Percentiles rank a stretch among this genome's conserved stretches.
Evolutionary conservation across 2,329 filamentous ascomycete species (phyloP).

Genomic region (Thielaviopsis punctulata): DNA sequence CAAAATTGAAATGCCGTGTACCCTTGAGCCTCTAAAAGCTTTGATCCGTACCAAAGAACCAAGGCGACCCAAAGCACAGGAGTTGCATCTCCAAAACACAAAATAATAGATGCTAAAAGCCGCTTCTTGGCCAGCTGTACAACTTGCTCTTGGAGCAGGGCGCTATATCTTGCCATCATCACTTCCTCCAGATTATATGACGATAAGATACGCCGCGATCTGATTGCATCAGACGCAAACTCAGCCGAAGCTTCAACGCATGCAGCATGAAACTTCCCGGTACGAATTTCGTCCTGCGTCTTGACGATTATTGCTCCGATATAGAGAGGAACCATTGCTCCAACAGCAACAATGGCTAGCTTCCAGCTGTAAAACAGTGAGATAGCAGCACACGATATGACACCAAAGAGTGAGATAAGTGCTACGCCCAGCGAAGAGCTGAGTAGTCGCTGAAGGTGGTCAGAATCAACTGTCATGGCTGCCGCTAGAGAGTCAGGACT

Average conservation of each 20-base stretch:
- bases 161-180: background rate
- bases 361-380: conserved; percentile 22
- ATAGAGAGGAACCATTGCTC: conserved; percentile 20
- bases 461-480: conserved; percentile 17
- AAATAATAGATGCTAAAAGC: conserved; percentile 1
- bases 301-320: conserved; percentile 30
- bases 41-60: conserved; percentile 12
- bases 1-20: conserved; percentile 12
- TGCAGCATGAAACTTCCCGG: conserved; percentile 3
- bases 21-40: conserved; percentile 6
- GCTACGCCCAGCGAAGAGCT: conserved; percentile 19
- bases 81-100: conserved; percentile 11
- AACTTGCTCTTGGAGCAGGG: conserved; percentile 4
- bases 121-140: conserved; percentile 2
- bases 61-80: conserved; percentile 13
- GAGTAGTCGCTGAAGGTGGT: conserved; percentile 19
- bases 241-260: conserved; percentile 6
- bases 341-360: conserved; percentile 22
- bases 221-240: conserved; percentile 10
- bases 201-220: conserved; percentile 13
- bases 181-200: background rate
- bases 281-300: conserved; percentile 17
- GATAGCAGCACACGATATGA: conserved; percentile 18
- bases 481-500: conserved; percentile 17
- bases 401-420: conserved; percentile 17